Conservation (phyloP, 352 stramenopile species). For the Pilasporangium apinafurcum region DNA sequence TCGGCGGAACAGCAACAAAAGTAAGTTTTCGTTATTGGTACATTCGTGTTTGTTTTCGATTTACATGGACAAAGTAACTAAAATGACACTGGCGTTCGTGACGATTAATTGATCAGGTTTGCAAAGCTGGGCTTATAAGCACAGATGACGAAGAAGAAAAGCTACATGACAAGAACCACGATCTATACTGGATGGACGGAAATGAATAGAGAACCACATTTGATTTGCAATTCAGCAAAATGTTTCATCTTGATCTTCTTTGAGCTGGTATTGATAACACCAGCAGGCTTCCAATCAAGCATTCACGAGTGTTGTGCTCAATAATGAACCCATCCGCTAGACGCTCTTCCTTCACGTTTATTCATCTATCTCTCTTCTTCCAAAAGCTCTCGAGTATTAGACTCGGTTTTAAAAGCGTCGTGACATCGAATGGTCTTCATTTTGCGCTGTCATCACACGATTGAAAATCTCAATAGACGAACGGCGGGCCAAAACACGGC, state of each 20-base stretch:
- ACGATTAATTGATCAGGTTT: conserved; percentile 21
- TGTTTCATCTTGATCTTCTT: no score
- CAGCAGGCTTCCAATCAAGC: no score
- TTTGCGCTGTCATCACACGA: conserved; percentile 17
- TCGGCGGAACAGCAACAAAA: conserved; percentile 61
- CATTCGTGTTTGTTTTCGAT: conserved; percentile 4
- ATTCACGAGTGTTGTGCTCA: no score
- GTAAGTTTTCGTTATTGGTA: conserved; percentile 19
- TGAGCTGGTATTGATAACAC: no score
- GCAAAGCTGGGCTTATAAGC: conserved; percentile 38
- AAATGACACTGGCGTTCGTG: conserved; percentile 6
- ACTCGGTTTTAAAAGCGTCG: conserved; percentile 28
- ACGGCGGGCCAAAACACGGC: no score
- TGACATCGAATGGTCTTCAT: conserved; percentile 13
- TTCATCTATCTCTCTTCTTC: background rate
- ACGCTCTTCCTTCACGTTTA: no score
- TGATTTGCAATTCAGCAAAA: no score
- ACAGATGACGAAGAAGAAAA: background rate
- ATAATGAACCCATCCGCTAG: no score
- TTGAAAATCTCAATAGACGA: no score
- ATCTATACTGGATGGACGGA: no score
- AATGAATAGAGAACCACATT: no score
- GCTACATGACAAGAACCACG: conserved; percentile 1
- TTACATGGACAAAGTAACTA: background rate
- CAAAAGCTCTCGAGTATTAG: no score